Percentiles rank a stretch among this genome's conserved stretches.
These are phyloP conservation scores for Lentinus brumalis DNA, from an alignment of 768 basidiomycete species.

Conservation along the genomic window DNA sequence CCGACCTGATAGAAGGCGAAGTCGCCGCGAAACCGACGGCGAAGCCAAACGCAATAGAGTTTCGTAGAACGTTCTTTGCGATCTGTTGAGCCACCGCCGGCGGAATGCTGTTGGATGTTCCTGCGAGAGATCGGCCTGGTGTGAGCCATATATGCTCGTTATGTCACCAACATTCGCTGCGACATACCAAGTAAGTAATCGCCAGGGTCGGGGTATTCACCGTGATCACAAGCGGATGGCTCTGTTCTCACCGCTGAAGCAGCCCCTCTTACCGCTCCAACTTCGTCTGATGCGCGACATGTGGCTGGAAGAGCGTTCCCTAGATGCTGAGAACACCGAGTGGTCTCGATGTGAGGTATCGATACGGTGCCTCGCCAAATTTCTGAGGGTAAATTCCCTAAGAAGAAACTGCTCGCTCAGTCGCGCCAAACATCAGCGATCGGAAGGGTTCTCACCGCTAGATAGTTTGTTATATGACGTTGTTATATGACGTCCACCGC, in stretches of 20 bases:
- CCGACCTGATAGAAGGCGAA: no score
- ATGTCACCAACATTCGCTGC: no score
- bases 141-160: no score
- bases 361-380: not conserved
- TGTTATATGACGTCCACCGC: not conserved
- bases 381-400: slow-evolving; percentile 1
- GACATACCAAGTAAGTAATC: no score
- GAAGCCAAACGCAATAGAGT: no score
- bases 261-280: not conserved
- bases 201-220: no score
- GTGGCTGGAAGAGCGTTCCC: not conserved
- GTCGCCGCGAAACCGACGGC: no score
- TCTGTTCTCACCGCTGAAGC: not conserved
- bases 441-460: slow-evolving; percentile 5
- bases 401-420: slow-evolving; percentile 4
- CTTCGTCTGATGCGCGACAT: not conserved
- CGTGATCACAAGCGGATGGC: no score
- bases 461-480: not conserved
- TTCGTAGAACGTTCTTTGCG: no score
- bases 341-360: not conserved
- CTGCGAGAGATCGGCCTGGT: no score
- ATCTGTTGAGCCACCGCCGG: no score
- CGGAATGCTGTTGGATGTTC: no score
- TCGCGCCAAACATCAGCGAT: not conserved
- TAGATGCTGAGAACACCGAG: not conserved